phyloP scores from a whole-genome alignment of 1,284 basidiomycete species.

The Ceratobasidium sp. region DNA sequence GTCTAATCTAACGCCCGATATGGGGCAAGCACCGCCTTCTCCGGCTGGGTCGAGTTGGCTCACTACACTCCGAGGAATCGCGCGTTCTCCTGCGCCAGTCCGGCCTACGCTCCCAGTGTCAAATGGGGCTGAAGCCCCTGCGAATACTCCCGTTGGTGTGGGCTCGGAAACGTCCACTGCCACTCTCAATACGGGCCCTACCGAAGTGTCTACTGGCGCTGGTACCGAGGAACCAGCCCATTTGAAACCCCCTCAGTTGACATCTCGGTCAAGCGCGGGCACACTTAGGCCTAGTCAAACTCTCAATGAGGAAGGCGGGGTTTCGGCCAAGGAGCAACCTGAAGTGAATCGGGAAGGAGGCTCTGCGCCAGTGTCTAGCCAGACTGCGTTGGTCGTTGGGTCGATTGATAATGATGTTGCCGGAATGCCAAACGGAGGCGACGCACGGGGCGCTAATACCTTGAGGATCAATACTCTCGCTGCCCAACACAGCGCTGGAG shows the following conservation, averaged over 20 bases:
- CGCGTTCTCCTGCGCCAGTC: not conserved
- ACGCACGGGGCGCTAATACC: not conserved
- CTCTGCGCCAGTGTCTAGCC: not conserved
- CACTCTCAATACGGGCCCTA: not conserved
- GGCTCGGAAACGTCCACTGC: not conserved
- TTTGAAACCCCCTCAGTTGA: not conserved
- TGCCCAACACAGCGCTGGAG: conserved; percentile 28
- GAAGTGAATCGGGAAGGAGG: not conserved
- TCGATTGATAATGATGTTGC: not conserved
- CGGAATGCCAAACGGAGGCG: not conserved
- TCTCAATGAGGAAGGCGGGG: not conserved
- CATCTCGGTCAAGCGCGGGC: not conserved
- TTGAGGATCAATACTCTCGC: conserved; percentile 21
- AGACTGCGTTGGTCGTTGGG: not conserved
- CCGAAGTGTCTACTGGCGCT: not conserved
- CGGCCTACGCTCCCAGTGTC: not conserved
- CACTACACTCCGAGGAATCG: conserved; percentile 18
- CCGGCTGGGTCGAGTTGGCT: conserved; percentile 32
- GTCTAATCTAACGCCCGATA: not conserved
- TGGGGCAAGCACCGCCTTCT: not conserved
- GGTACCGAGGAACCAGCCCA: not conserved
- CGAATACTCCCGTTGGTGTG: not conserved
- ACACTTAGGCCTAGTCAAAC: not conserved
- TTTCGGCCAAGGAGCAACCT: not conserved
- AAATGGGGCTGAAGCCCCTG: not conserved